Evolutionary conservation across 208 protist species (phyloP).

Genomic region (Trypanosoma cruzi): DNA sequence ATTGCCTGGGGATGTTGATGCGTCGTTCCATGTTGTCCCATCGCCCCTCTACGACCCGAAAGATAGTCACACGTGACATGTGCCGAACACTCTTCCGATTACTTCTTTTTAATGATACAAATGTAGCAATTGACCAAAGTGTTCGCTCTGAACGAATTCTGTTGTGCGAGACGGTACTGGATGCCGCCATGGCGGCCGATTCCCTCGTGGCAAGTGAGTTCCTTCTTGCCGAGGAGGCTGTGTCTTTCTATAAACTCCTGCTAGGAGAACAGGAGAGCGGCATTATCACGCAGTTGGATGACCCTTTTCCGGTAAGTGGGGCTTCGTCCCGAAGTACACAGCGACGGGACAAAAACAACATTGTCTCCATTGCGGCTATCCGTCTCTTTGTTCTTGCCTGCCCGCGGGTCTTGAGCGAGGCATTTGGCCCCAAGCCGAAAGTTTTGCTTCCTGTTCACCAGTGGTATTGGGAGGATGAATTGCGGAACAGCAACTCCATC

Average conservation of each 20-base stretch:
- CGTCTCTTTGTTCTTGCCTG: constrained; percentile 76
- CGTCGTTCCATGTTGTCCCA: constrained; percentile 77
- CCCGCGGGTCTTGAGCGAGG: constrained; percentile 64
- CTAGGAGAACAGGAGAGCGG: constrained; percentile 56
- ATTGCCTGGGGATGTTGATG: constrained; percentile 76
- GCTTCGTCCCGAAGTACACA: constrained; percentile 52
- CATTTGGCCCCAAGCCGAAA: constrained; percentile 77
- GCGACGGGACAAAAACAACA: constrained; percentile 81
- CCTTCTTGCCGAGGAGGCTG: constrained; percentile 56
- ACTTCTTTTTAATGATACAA: constrained; percentile 59
- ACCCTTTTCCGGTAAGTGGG: constrained; percentile 70
- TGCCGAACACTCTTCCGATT: constrained; percentile 60
- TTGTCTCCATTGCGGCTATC: constrained; percentile 79
- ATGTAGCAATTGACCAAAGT: constrained; percentile 60
- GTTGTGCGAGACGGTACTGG: constrained; percentile 76
- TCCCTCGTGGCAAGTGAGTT: constrained; percentile 42
- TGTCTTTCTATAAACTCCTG: constrained; percentile 64
- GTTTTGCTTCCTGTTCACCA: constrained; percentile 81
- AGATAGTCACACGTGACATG: constrained; percentile 55
- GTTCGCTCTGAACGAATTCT: constrained; percentile 65
- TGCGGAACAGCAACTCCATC: constrained; percentile 70
- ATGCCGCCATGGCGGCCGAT: constrained; percentile 40
- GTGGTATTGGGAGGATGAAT: constrained; percentile 92
- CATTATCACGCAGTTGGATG: constrained; percentile 63
- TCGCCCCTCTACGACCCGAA: constrained; percentile 54